These are phyloP conservation scores for Boletellus emodensis DNA, from an alignment of 768 basidiomycete genomes.

Conservation along the genomic window DNA sequence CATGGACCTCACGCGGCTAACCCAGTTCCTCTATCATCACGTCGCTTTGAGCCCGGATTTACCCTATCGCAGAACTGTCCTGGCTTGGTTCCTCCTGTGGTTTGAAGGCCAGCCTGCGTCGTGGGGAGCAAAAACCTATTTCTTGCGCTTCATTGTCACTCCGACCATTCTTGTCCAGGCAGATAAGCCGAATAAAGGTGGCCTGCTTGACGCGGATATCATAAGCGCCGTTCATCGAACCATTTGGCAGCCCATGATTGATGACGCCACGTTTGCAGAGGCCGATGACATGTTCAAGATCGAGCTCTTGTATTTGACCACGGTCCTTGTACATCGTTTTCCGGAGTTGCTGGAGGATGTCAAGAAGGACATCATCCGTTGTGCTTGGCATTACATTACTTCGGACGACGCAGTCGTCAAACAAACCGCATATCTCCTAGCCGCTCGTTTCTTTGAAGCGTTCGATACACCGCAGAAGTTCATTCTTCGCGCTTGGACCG, in stretches of 20 bases:
- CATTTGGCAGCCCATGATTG: slow-evolving; percentile 79
- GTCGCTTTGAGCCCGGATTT: slow-evolving; percentile 70
- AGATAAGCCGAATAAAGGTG: slow-evolving; percentile 48
- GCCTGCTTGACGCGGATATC: slow-evolving; percentile 69
- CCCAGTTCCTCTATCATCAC: slow-evolving; percentile 83
- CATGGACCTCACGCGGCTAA: slow-evolving; percentile 73
- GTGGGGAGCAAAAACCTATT: slow-evolving; percentile 74
- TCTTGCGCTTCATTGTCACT: slow-evolving; percentile 80
- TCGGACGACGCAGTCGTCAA: slow-evolving; percentile 89
- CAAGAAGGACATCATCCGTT: slow-evolving; percentile 90
- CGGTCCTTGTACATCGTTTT: slow-evolving; percentile 82
- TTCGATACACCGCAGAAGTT: slow-evolving; percentile 91
- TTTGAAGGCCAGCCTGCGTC: slow-evolving; percentile 63
- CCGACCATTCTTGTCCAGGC: slow-evolving; percentile 83
- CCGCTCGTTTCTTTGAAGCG: slow-evolving; percentile 86
- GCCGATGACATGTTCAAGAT: slow-evolving; percentile 86
- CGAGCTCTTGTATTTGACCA: slow-evolving; percentile 87
- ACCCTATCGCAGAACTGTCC: slow-evolving; percentile 72
- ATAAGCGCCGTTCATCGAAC: slow-evolving; percentile 63
- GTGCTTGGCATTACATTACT: slow-evolving; percentile 85
- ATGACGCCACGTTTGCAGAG: slow-evolving; percentile 46
- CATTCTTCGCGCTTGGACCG: slow-evolving; percentile 85
- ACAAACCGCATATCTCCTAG: slow-evolving; percentile 86
- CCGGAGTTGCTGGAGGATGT: slow-evolving; percentile 73
- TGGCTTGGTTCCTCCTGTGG: slow-evolving; percentile 83